phyloP scores from a whole-genome alignment of 495 filamentous ascomycete species.

The Neurospora hispaniola region DNA sequence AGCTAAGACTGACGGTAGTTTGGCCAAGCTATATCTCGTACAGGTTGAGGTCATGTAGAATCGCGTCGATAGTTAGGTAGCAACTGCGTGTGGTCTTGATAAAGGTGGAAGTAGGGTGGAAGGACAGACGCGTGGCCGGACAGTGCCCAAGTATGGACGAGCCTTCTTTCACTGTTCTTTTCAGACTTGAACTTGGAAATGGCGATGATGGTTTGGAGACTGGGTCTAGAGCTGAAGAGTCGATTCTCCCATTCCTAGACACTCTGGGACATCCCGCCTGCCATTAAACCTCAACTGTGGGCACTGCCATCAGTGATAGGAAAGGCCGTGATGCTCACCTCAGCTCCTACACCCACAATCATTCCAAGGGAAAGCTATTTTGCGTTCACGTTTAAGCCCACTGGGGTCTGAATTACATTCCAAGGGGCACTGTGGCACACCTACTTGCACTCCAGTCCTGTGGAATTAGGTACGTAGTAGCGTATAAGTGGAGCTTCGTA shows the following conservation, averaged over 20 bases:
- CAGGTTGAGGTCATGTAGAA: background rate
- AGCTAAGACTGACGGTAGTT: too few species aligned
- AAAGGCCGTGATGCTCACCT: background rate
- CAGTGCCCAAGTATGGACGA: background rate
- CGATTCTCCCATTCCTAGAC: background rate
- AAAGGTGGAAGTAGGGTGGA: background rate
- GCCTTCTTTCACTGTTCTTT: background rate
- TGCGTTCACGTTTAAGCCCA: background rate
- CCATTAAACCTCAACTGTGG: background rate
- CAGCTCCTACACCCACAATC: background rate
- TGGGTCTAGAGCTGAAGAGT: background rate
- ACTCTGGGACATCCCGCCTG: background rate
- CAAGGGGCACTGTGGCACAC: background rate
- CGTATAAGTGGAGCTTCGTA: background rate
- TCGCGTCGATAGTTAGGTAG: background rate
- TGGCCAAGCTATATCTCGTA: background rate
- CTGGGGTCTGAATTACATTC: background rate
- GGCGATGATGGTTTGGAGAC: background rate
- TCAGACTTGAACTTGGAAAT: background rate
- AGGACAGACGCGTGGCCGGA: background rate
- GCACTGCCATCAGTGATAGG: background rate
- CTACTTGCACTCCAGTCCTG: background rate
- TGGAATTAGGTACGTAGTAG: background rate
- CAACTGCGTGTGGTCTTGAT: background rate
- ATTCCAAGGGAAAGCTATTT: background rate